Conservation (phyloP, 257 asterid genomes). For the Solanum lycopersicoides region DNA sequence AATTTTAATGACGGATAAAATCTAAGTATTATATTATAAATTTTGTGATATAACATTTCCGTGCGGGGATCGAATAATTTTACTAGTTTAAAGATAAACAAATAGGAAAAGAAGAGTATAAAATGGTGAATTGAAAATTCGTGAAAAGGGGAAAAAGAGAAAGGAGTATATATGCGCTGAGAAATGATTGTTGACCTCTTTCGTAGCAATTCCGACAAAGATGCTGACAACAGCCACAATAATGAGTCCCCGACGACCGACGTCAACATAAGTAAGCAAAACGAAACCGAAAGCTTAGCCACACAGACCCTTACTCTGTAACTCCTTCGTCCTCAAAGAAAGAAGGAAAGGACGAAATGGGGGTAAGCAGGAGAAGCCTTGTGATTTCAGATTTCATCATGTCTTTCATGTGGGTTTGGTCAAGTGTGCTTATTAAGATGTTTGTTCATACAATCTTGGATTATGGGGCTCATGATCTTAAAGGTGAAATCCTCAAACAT, state of each 20-base stretch:
- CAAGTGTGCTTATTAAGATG: conserved; percentile 57
- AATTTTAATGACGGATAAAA: no score
- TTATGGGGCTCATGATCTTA: conserved; percentile 25
- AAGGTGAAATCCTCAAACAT: conserved; percentile 44
- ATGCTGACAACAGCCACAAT: background rate
- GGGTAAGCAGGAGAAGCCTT: conserved; percentile 18
- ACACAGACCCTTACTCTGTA: background rate
- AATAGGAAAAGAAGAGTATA: no score
- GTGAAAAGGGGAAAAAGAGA: no score
- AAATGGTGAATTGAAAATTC: no score
- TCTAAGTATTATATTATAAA: no score
- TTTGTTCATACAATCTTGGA: conserved; percentile 41
- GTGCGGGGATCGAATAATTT: no score
- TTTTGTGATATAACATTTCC: no score
- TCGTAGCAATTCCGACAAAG: background rate
- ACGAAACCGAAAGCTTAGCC: background rate
- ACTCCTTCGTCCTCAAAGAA: background rate
- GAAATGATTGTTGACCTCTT: background rate
- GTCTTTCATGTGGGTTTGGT: conserved; percentile 87
- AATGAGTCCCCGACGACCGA: background rate
- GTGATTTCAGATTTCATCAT: conserved; percentile 55
- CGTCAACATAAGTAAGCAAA: background rate
- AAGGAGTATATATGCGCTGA: no score
- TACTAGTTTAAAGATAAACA: no score
- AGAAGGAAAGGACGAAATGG: background rate